Evolutionary conservation across 495 filamentous ascomycete species (phyloP).

Genomic region (Aspergillus indologenus): DNA sequence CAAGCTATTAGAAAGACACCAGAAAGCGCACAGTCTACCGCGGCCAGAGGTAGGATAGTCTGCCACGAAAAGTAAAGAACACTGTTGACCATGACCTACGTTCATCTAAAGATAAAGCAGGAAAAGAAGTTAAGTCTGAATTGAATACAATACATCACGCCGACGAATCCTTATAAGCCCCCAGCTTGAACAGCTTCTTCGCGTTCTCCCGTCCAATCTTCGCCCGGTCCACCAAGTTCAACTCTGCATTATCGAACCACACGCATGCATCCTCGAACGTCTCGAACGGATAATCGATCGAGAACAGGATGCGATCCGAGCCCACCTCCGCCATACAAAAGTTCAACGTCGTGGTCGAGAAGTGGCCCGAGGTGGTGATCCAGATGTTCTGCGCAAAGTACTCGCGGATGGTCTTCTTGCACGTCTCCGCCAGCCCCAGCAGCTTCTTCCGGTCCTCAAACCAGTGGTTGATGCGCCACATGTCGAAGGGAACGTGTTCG

Average conservation of each 20-base stretch:
- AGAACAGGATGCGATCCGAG: constrained; percentile 45
- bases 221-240: constrained; percentile 41
- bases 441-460: constrained; percentile 47
- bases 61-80: too few species aligned
- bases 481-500: constrained; percentile 62
- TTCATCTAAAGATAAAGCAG: too few species aligned
- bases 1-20: too few species aligned
- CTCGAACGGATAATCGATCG: constrained; percentile 53
- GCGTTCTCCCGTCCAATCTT: constrained; percentile 54
- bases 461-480: constrained; percentile 62
- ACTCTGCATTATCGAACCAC: constrained; percentile 52
- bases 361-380: constrained; percentile 63
- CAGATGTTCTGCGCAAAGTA: constrained; percentile 62
- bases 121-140: neutral
- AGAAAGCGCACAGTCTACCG: too few species aligned
- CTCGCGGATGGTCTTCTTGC: constrained; percentile 50
- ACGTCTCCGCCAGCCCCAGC: constrained; percentile 42
- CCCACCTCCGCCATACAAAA: constrained; percentile 47
- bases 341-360: constrained; percentile 53
- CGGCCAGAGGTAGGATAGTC: too few species aligned
- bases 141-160: constrained; percentile 19
- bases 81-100: too few species aligned
- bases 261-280: constrained; percentile 50
- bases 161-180: constrained; percentile 38
- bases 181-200: constrained; percentile 50